A percentile compares a stretch with the other conserved stretches of the same genome.
These are phyloP conservation scores for Tulasnella sp. DNA, from an alignment of 768 basidiomycete species.

Conservation along the genomic window DNA sequence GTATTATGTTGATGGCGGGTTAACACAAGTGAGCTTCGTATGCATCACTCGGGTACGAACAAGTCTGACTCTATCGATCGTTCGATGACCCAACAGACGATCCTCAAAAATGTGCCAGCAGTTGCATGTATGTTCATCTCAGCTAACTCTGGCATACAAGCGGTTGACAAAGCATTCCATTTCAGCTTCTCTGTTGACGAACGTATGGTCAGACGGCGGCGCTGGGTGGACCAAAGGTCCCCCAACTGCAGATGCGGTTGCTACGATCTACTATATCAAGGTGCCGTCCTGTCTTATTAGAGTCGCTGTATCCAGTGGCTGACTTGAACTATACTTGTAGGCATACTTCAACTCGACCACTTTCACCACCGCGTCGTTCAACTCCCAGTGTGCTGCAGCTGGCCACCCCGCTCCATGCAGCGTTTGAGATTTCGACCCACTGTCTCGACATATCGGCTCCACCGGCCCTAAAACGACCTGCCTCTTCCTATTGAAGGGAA, in stretches of 20 bases:
- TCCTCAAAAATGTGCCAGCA: slow-evolving; percentile 18
- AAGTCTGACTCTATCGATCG: no score
- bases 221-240: slow-evolving; percentile 16
- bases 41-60: no score
- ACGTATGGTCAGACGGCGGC: slow-evolving; percentile 20
- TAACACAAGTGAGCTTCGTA: neutral
- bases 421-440: neutral
- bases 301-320: neutral
- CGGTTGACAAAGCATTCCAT: neutral
- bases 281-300: neutral
- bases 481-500: no score
- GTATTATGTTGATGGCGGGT: slow-evolving; percentile 15
- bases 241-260: slow-evolving; percentile 19
- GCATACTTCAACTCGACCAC: slow-evolving; percentile 20
- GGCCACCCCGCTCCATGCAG: slow-evolving; percentile 10
- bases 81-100: no score
- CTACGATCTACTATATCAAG: slow-evolving; percentile 18
- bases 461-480: no score
- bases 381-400: slow-evolving; percentile 14
- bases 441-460: no score
- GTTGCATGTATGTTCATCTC: neutral
- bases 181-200: slow-evolving; percentile 9
- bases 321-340: neutral
- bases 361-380: slow-evolving; percentile 10
- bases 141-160: neutral